A percentile compares a stretch with the other conserved stretches of the same genome.
Conservation (phyloP, 768 basidiomycete genomes). For the Hericium coralloides region DNA sequence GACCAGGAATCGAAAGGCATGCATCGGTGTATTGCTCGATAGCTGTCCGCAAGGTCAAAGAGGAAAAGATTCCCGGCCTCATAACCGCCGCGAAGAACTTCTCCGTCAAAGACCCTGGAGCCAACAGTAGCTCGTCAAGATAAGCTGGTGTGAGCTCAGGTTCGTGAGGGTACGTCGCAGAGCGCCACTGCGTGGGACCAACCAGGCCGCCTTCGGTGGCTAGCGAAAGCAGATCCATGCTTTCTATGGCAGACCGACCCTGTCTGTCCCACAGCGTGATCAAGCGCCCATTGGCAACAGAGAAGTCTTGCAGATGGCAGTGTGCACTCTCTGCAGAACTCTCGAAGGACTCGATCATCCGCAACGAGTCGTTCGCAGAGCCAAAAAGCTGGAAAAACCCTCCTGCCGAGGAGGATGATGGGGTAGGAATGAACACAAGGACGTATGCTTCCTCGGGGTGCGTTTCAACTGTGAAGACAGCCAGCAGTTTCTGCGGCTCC, state of each 20-base stretch:
- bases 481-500: constrained; percentile 56
- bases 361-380: constrained; percentile 47
- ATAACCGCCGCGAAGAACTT: constrained; percentile 79
- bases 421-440: constrained; percentile 66
- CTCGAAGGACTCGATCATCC: constrained; percentile 48
- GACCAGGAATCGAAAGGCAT: constrained; percentile 56
- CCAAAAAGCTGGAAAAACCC: constrained; percentile 72
- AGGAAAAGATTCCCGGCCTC: constrained; percentile 83
- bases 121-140: constrained; percentile 74
- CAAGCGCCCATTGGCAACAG: constrained; percentile 42
- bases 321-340: constrained; percentile 53
- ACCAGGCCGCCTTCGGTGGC: constrained; percentile 23
- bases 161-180: constrained; percentile 56
- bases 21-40: constrained; percentile 75
- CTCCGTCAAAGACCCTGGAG: constrained; percentile 62
- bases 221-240: constrained; percentile 36
- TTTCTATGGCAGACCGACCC: constrained; percentile 64
- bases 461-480: constrained; percentile 42
- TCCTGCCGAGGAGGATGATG: constrained; percentile 53
- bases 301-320: constrained; percentile 73
- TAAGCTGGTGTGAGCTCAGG: constrained; percentile 76
- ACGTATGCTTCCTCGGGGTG: constrained; percentile 50
- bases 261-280: constrained; percentile 77
- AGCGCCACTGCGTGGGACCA: constrained; percentile 36
- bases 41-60: constrained; percentile 70